Percentiles rank a stretch among this genome's conserved stretches.
Evolutionary conservation across 2,329 filamentous ascomycete species (phyloP).

Genomic region (Rhinocladiella mackenziei): DNA sequence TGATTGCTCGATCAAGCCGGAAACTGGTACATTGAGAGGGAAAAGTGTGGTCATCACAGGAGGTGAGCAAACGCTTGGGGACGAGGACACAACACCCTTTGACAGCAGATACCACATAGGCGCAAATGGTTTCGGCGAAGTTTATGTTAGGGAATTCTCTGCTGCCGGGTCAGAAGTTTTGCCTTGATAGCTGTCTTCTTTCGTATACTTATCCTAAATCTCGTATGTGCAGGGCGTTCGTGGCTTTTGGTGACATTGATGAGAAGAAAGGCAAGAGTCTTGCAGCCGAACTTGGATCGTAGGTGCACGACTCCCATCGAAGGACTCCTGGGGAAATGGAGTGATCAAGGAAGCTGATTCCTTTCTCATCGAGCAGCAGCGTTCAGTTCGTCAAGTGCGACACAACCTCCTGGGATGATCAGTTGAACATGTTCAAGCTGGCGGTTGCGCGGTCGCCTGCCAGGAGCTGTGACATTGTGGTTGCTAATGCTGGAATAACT

Average conservation of each 20-base stretch:
- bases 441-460: slow-evolving; percentile 38
- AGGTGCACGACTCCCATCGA: background rate
- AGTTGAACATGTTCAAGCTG: slow-evolving; percentile 41
- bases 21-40: background rate
- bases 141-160: slow-evolving; percentile 30
- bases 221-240: slow-evolving; percentile 14
- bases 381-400: slow-evolving; percentile 41
- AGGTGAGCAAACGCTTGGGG: slow-evolving; percentile 5
- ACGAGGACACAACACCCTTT: no score
- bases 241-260: slow-evolving; percentile 33
- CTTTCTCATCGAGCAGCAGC: background rate
- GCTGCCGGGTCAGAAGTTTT: slow-evolving; percentile 18
- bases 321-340: background rate
- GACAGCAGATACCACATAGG: no score
- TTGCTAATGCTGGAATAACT: slow-evolving; percentile 39
- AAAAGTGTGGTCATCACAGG: slow-evolving; percentile 7
- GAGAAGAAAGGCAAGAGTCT: slow-evolving; percentile 40
- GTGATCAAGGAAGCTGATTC: background rate
- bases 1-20: slow-evolving; percentile 4
- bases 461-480: slow-evolving; percentile 38
- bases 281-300: slow-evolving; percentile 3
- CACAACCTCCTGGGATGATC: slow-evolving; percentile 44
- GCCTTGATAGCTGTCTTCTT: background rate
- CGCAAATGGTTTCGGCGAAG: slow-evolving; percentile 32
- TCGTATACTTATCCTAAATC: background rate